phyloP scores from a whole-genome alignment of 257 asterid species.

The Verbena officinalis region DNA sequence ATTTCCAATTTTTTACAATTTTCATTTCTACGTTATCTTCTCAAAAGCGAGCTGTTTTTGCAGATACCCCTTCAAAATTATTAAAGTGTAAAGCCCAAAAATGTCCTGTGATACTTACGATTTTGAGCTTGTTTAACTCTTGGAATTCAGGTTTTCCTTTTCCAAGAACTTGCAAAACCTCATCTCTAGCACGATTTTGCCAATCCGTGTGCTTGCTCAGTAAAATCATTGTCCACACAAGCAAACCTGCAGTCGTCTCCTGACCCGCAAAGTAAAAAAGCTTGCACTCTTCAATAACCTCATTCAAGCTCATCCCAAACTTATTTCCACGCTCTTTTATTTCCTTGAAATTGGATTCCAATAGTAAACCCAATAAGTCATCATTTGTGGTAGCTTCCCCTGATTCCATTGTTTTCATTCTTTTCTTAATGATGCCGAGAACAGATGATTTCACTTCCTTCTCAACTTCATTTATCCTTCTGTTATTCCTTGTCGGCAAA shows the following conservation, averaged over 20 bases:
- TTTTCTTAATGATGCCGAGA: constrained; percentile 38
- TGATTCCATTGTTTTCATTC: constrained; percentile 41
- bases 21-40: too few species aligned
- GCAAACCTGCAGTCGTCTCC: constrained; percentile 56
- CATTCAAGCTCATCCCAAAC: constrained; percentile 46
- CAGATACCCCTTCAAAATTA: too few species aligned
- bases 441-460: constrained; percentile 31
- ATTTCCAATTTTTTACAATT: too few species aligned
- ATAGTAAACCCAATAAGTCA: constrained; percentile 39
- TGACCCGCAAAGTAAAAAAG: constrained; percentile 67
- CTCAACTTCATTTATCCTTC: constrained; percentile 43
- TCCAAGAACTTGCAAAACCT: constrained; percentile 43
- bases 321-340: constrained; percentile 35
- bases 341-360: constrained; percentile 49
- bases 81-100: background rate
- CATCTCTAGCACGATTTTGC: constrained; percentile 60
- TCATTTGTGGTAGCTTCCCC: constrained; percentile 33
- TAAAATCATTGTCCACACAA: constrained; percentile 58
- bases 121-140: constrained; percentile 42
- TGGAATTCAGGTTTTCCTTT: constrained; percentile 39
- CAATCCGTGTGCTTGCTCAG: constrained; percentile 49
- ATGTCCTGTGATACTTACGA: too few species aligned
- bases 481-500: constrained; percentile 49
- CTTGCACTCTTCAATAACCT: constrained; percentile 62
- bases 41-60: too few species aligned